Evolutionary conservation across 768 basidiomycete genomes (phyloP), one percentile per base, ranked within the genome.

Genomic region (Amanita thiersii): DNA sequence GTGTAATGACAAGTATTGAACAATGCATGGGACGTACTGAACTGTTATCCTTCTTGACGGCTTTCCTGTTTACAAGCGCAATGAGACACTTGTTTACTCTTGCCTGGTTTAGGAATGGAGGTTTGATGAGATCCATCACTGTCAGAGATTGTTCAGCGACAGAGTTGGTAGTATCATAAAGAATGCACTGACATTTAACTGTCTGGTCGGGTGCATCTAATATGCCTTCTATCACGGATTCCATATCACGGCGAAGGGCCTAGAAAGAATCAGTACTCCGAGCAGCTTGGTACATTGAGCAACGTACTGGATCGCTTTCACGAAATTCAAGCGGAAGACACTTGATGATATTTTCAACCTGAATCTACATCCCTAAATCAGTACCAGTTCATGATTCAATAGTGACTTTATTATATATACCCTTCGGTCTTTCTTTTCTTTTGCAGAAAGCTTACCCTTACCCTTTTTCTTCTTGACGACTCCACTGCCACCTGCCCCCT

Each of bases 51-150:
- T 92, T 93, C 43, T 66, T 68, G 1, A 91, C 86, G 14, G 87
- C 72, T 55, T 93, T 94, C 37, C 87, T 73, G 54, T 83, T 84
- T 3, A 93, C 90, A 5, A 97, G 66, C 1, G 90, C 88, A 39
- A 97, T 90, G 26, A 97, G 69, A 51, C 90, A 94, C 57, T 90
- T 93, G 60, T 96, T 94, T 30, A 90, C 92, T 31, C 86, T 73
- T 5, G 90, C 85, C 64, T 94, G 91, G 39, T 81, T 87, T 26
- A 94, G 72, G 48, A 90, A 86, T 0, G 89, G 87, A 2, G 79
- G 79, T 30, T 69, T 71, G 50, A 92, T 73, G 41, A 93, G 69
- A 43, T 89, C 86, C 21, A 73, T 61, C 17, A 93, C 91, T 94
- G 52, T 11, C 18, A 15, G 28, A 15, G 21, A 19, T 37, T 19